Conservation (phyloP, 345 rosid genomes). For the Excoecaria cochinchinensis region DNA sequence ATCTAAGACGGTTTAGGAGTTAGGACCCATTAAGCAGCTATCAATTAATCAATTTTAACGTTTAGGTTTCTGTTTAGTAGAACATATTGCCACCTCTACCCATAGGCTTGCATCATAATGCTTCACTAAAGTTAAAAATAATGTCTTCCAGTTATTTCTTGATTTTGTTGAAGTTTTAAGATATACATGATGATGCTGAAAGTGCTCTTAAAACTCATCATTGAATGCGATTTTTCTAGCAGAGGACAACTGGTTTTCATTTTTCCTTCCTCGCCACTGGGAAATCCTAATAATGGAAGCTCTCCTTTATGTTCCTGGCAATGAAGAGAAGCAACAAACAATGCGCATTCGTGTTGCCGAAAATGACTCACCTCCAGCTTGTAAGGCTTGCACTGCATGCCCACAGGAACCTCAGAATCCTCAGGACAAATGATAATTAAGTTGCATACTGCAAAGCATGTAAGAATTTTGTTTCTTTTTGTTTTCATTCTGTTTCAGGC, state of each 20-base stretch:
- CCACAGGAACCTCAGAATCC: constrained; percentile 10
- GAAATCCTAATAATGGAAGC: constrained; percentile 89
- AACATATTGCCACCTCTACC: neutral
- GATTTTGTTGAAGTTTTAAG: neutral
- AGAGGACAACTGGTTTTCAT: constrained; percentile 60
- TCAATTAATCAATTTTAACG: too few relatives aligned
- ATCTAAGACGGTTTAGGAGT: too few relatives aligned
- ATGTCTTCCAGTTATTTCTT: neutral
- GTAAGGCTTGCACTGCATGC: constrained; percentile 36
- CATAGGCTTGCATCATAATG: neutral
- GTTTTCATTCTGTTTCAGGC: neutral
- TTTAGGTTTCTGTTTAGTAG: too few relatives aligned
- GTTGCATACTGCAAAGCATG: neutral
- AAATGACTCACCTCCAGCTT: constrained; percentile 33
- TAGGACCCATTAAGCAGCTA: too few relatives aligned
- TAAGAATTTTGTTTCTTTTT: too few relatives aligned
- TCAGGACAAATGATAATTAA: neutral
- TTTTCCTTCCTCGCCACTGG: constrained; percentile 62
- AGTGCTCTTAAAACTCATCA: neutral
- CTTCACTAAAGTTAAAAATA: neutral
- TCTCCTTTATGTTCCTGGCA: constrained; percentile 71
- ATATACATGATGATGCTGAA: neutral
- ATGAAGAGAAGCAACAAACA: constrained; percentile 64
- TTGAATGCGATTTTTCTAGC: constrained; percentile 10
- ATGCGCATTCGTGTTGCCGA: constrained; percentile 53